Base-by-base conservation (phyloP, 768 basidiomycete species). In the Pulveroboletus sp. region DNA sequence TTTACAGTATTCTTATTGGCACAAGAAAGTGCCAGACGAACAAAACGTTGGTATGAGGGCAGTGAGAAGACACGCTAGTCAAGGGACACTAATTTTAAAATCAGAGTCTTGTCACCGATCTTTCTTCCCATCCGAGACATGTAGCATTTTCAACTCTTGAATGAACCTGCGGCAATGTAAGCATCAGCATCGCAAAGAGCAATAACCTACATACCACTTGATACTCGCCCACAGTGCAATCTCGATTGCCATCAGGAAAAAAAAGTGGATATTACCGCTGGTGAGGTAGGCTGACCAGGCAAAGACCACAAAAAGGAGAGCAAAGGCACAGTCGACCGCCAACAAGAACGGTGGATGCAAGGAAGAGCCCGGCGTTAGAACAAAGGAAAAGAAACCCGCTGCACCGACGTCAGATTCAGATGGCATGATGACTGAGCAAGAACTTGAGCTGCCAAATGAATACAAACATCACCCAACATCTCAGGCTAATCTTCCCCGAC, bases 21-120 rank as follows among this genome's bases (percentile, higher is more conserved):
- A 14, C 91, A 94, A 62, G 88, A 91, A 49, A 90, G 87, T 51
- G 79, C 82, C 38, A 84, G 80, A 62, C 72, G 75, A 53, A 86
- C 84, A 55, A 94, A 91, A 68, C 69, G 69, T 45, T 97, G 94
- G 94, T 86, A 91, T 68, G 91, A 94, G 58, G 80, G 80, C 47
- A 81, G 74, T 57, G 82, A 85, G 47, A 78, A 73, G 43, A 66
- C 70, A 16, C 74, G 75, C 52, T 72, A 77, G 53, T 84, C 57
- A 75, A 54, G 19, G 24, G 13, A 8, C 19, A 23, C 23, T 32
- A 27, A 6, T 33, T 25, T 34, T n/a, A 33, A 21, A 50, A 33
- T 19, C 33, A 42, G 34, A 23, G 20, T 17, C 16, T 1, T 32
- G 40, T 61, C 51, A 68, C 43, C 55, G 52, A 34, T 58, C 53